These are phyloP conservation scores for Epicoccum nigrum DNA, from an alignment of 2,329 filamentous ascomycete species.

Conservation along the genomic window DNA sequence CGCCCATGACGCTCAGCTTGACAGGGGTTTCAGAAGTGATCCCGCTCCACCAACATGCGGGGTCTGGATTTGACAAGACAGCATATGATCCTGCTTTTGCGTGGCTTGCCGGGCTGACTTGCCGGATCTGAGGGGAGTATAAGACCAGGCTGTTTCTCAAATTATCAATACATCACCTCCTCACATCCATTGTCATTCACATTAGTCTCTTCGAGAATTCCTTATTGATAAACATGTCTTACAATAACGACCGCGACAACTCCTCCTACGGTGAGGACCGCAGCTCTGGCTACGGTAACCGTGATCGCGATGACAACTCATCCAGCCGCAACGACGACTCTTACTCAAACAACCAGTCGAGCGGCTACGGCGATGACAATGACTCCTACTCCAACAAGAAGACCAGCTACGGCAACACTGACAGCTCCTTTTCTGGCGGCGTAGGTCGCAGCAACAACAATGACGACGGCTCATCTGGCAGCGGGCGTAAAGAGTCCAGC, in stretches of 20 bases:
- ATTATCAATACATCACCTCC: no score
- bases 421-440: constrained; percentile 4
- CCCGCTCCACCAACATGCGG: constrained; percentile 18
- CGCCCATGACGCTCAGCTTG: constrained; percentile 12
- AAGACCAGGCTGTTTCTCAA: not conserved
- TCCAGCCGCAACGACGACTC: constrained; percentile 23
- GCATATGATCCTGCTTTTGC: not conserved
- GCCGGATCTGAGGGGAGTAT: not conserved
- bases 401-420: constrained; percentile 5
- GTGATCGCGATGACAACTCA: constrained; percentile 23
- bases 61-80: constrained; percentile 5
- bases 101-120: constrained; percentile 1
- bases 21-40: constrained; percentile 10
- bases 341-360: constrained; percentile 7
- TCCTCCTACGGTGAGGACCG: constrained; percentile 24
- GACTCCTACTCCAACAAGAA: constrained; percentile 9
- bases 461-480: constrained; percentile 2
- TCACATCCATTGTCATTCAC: not conserved
- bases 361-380: constrained; percentile 6
- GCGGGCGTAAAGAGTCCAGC: constrained; percentile 6
- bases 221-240: constrained; percentile 27
- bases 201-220: not conserved
- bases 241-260: constrained; percentile 33
- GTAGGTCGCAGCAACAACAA: constrained; percentile 11
- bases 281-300: constrained; percentile 22